Conservation (phyloP, 768 basidiomycete species). For the Podaxis mareebaensis region DNA sequence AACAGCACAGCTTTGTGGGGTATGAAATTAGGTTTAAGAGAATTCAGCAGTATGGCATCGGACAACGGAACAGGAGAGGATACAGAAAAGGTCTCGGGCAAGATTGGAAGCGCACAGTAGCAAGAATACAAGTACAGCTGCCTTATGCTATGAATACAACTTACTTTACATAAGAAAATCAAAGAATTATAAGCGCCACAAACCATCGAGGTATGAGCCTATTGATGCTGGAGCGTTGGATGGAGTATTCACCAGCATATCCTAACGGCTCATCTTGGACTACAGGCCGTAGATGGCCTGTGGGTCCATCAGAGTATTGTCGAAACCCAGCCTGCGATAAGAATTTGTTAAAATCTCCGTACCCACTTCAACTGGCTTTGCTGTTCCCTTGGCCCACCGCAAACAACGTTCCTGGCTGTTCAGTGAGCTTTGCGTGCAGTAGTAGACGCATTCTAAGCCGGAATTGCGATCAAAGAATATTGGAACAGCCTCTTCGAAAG, state of each 20-base stretch:
- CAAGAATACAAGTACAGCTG: not conserved
- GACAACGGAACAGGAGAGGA: no score
- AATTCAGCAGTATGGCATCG: no score
- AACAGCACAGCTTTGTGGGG: conserved; percentile 3
- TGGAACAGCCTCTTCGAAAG: not conserved
- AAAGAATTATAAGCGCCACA: no score
- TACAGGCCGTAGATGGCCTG: not conserved
- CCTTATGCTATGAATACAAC: not conserved
- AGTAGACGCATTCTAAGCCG: not conserved
- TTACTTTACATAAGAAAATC: no score
- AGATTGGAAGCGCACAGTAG: no score
- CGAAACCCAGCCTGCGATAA: conserved; percentile 4
- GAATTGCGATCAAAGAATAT: not conserved
- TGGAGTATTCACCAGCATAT: no score
- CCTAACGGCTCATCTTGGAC: no score
- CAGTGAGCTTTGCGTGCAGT: no score
- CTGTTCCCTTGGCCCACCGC: not conserved
- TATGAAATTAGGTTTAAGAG: not conserved
- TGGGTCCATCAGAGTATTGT: not conserved
- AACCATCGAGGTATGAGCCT: no score
- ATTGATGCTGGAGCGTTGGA: no score
- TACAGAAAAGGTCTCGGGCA: no score
- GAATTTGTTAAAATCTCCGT: not conserved
- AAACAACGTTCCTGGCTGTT: no score
- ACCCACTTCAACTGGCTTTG: not conserved